A percentile compares a stretch with the other conserved stretches of the same genome.
Conservation (phyloP, 2,329 filamentous ascomycete genomes). For the Nothophoma quercina region DNA sequence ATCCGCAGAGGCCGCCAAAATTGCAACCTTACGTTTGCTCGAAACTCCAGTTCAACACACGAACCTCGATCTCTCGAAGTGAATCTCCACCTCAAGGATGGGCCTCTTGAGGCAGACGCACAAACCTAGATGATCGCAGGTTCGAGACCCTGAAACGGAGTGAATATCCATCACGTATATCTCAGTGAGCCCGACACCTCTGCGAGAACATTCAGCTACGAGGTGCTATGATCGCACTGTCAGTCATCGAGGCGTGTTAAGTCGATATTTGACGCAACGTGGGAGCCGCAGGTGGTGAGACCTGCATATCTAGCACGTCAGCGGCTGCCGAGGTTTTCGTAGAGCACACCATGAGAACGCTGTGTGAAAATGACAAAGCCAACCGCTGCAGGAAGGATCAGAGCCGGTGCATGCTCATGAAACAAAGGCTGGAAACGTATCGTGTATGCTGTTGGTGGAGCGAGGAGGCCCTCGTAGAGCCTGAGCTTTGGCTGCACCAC, state of each 20-base stretch:
- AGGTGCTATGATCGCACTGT: no score
- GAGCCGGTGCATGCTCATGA: not conserved
- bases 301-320: constrained; percentile 7
- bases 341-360: constrained; percentile 2
- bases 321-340: constrained; percentile 5
- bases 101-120: no score
- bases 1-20: no score
- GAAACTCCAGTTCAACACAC: no score
- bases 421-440: not conserved
- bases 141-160: no score
- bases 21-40: no score
- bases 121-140: no score
- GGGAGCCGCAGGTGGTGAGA: constrained; percentile 7
- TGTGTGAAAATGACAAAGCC: not conserved
- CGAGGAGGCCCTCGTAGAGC: not conserved
- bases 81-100: no score
- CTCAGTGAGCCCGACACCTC: not conserved
- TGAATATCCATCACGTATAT: no score
- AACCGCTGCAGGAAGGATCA: not conserved
- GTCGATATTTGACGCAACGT: not conserved
- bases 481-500: not conserved
- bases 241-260: not conserved
- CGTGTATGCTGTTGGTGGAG: not conserved
- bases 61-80: no score
- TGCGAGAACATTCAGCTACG: not conserved